phyloP scores from a whole-genome alignment of 108 stramenopile species.

The Cyclotella cryptica region DNA sequence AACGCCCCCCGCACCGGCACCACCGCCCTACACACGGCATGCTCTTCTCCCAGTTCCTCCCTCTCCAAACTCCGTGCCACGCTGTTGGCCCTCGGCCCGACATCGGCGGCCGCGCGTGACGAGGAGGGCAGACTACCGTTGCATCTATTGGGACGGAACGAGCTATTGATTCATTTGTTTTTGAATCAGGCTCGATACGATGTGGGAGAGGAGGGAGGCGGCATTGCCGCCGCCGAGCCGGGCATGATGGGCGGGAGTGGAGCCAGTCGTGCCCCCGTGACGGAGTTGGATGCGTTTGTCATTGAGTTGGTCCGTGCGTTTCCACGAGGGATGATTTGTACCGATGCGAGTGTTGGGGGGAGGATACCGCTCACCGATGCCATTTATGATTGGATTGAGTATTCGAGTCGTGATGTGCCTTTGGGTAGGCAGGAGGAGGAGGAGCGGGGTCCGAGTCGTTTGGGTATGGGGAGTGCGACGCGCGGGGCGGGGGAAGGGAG shows the following conservation, averaged over 20 bases:
- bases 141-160: slow-evolving; percentile 49
- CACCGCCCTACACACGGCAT: slow-evolving; percentile 53
- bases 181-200: slow-evolving; percentile 51
- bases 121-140: slow-evolving; percentile 39
- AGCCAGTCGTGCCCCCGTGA: slow-evolving; percentile 23
- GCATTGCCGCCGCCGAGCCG: background rate
- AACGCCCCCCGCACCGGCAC: slow-evolving; percentile 1
- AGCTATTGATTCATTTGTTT: slow-evolving; percentile 50
- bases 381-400: slow-evolving; percentile 60
- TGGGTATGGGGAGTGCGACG: slow-evolving; percentile 54
- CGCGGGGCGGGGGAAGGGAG: slow-evolving; percentile 3
- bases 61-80: slow-evolving; percentile 59
- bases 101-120: slow-evolving; percentile 24
- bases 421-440: slow-evolving; percentile 2
- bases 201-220: background rate
- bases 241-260: slow-evolving; percentile 32
- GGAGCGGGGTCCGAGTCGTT: slow-evolving; percentile 26
- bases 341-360: slow-evolving; percentile 28
- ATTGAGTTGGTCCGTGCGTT: slow-evolving; percentile 47
- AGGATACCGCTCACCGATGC: slow-evolving; percentile 54
- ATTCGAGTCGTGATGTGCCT: slow-evolving; percentile 39
- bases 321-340: slow-evolving; percentile 43
- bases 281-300: slow-evolving; percentile 53
- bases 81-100: slow-evolving; percentile 44
- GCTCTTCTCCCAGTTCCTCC: slow-evolving; percentile 53